Evolutionary conservation across 1,284 basidiomycete species (phyloP).

Genomic region (Cerrena zonata): DNA sequence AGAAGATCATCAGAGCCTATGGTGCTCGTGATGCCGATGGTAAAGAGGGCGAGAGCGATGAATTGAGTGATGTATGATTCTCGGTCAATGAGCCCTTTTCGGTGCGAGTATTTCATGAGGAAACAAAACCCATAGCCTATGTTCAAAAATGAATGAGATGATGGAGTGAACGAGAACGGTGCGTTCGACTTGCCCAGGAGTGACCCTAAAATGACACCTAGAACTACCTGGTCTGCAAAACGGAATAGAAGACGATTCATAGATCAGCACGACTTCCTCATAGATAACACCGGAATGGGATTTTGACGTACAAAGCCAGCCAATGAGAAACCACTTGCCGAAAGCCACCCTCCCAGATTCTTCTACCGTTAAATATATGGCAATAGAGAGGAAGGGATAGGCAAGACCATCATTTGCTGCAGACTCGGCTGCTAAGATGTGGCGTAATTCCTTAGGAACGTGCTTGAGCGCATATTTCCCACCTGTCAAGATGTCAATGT

Average conservation of each 20-base stretch:
- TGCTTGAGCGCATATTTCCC: conserved; percentile 86
- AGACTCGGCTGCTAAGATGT: conserved; percentile 83
- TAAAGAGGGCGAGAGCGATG: conserved; percentile 76
- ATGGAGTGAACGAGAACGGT: background rate
- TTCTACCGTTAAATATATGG: conserved; percentile 82
- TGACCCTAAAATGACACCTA: conserved; percentile 75
- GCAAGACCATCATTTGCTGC: conserved; percentile 85
- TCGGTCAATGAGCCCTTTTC: conserved; percentile 75
- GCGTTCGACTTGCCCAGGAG: conserved; percentile 51
- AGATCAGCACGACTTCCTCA: background rate
- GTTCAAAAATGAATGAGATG: background rate
- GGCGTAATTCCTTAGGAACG: conserved; percentile 80
- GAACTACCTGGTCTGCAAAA: conserved; percentile 72
- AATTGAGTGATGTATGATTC: conserved; percentile 92
- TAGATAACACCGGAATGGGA: background rate
- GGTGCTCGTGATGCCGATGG: conserved; percentile 71
- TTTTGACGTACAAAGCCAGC: conserved; percentile 64
- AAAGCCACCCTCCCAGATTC: conserved; percentile 58
- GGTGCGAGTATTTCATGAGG: conserved; percentile 78
- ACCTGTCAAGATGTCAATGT: conserved; percentile 56
- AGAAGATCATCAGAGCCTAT: conserved; percentile 83
- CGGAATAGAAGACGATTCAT: background rate
- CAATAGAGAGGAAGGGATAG: conserved; percentile 86
- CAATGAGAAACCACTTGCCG: conserved; percentile 75
- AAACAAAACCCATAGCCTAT: conserved; percentile 68